phyloP scores from a whole-genome alignment of 1,139 yeast genomes.

The Scheffersomyces segobiensis region DNA sequence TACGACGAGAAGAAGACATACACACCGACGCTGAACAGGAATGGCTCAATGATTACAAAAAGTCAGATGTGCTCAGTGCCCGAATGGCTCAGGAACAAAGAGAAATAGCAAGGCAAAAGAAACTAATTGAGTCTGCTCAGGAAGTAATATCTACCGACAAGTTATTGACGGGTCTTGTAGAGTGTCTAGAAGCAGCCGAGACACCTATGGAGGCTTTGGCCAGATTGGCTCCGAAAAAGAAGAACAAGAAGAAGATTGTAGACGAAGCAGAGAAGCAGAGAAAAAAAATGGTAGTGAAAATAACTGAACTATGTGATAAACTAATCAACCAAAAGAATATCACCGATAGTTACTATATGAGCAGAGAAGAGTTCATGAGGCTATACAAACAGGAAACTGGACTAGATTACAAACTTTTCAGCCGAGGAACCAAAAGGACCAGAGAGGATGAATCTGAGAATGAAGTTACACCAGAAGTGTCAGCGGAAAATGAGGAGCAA shows the following conservation, averaged over 20 bases:
- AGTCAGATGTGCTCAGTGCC: slow-evolving; percentile 50
- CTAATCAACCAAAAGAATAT: slow-evolving; percentile 42
- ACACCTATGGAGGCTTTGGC: slow-evolving; percentile 63
- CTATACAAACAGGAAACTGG: slow-evolving; percentile 55
- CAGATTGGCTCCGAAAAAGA: slow-evolving; percentile 36
- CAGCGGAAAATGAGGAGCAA: slow-evolving; percentile 13
- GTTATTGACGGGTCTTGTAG: slow-evolving; percentile 39
- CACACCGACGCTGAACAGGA: slow-evolving; percentile 38
- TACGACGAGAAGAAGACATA: slow-evolving; percentile 38
- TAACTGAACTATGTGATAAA: slow-evolving; percentile 55
- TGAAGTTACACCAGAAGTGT: slow-evolving; percentile 8
- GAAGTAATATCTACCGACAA: slow-evolving; percentile 17
- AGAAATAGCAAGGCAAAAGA: slow-evolving; percentile 14
- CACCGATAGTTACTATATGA: slow-evolving; percentile 51
- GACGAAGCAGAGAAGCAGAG: slow-evolving; percentile 16
- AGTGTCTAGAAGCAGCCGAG: slow-evolving; percentile 57
- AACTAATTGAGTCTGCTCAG: slow-evolving; percentile 3
- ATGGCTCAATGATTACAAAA: slow-evolving; percentile 48
- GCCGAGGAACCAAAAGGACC: slow-evolving; percentile 23
- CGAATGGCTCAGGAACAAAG: slow-evolving; percentile 37
- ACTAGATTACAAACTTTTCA: slow-evolving; percentile 17
- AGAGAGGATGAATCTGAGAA: slow-evolving; percentile 12
- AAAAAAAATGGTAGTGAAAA: slow-evolving; percentile 28
- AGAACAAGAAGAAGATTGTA: slow-evolving; percentile 14
- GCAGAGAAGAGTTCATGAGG: slow-evolving; percentile 61